Evolutionary conservation across 2,329 filamentous ascomycete species (phyloP).

Genomic region (Camillea tinctor): DNA sequence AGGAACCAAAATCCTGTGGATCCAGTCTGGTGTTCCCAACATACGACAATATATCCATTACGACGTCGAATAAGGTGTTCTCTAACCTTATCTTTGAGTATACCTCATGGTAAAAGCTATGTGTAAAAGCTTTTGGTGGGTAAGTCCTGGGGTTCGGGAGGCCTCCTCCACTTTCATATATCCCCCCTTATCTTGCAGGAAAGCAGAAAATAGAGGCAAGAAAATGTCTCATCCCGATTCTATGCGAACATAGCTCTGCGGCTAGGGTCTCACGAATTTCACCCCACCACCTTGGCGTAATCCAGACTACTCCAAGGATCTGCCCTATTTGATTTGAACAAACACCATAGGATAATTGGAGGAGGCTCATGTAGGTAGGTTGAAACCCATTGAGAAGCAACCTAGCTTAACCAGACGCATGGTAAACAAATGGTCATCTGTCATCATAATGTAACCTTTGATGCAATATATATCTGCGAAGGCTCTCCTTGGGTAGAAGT

Average conservation of each 20-base stretch:
- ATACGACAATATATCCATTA: not conserved
- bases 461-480: not conserved
- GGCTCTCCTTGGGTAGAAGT: too few species aligned
- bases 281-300: too few species aligned
- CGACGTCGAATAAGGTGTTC: too few species aligned
- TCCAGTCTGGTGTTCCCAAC: not conserved
- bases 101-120: not conserved
- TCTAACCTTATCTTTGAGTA: not conserved
- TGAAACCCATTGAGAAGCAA: not conserved
- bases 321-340: not conserved
- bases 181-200: too few species aligned
- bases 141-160: not conserved
- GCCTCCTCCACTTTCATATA: not conserved
- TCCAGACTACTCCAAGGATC: not conserved
- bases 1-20: not conserved
- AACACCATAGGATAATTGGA: not conserved
- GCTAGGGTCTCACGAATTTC: not conserved
- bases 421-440: not conserved
- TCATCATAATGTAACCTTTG: not conserved
- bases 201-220: not conserved
- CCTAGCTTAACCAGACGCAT: not conserved
- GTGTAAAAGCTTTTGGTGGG: not conserved
- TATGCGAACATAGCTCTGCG: slow-evolving; percentile 8
- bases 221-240: slow-evolving; percentile 18
- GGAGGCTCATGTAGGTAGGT: not conserved